A percentile compares a stretch with the other conserved stretches of the same genome.
Conservation (phyloP, 192 early-diverging fungal species). For the Gonapodya sp. region DNA sequence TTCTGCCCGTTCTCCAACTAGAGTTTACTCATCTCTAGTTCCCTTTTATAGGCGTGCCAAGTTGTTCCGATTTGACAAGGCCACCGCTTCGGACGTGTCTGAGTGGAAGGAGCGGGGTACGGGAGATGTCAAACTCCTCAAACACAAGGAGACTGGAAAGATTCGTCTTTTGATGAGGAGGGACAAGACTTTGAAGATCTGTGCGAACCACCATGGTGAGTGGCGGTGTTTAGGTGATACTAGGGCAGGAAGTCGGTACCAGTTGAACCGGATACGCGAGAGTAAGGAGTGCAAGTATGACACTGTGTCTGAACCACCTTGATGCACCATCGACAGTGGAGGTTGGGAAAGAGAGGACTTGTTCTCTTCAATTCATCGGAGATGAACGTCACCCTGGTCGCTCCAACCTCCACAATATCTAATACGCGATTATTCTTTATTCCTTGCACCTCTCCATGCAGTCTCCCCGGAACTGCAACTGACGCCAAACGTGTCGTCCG, state of each 20-base stretch:
- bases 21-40: too few species aligned
- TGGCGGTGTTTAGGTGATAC: neutral
- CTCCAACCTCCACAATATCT: too few species aligned
- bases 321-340: too few species aligned
- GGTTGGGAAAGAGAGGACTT: too few species aligned
- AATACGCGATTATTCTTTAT: neutral
- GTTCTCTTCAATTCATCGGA: too few species aligned
- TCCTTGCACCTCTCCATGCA: slow-evolving; percentile 10
- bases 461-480: slow-evolving; percentile 80
- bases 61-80: slow-evolving; percentile 95
- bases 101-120: slow-evolving; percentile 99
- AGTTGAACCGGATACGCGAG: neutral
- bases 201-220: slow-evolving; percentile 90
- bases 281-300: neutral
- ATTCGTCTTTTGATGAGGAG: slow-evolving; percentile 97
- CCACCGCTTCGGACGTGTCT: slow-evolving; percentile 30
- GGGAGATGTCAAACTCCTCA: slow-evolving; percentile 90
- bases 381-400: too few species aligned
- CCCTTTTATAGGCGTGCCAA: slow-evolving; percentile 90
- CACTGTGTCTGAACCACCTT: too few species aligned
- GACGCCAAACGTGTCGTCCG: slow-evolving; percentile 90
- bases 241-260: neutral
- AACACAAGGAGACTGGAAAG: slow-evolving; percentile 82
- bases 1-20: too few species aligned
- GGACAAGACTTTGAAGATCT: slow-evolving; percentile 97